phyloP scores from a whole-genome alignment of 2,329 filamentous ascomycete species.

The Aspergillus piperis region DNA sequence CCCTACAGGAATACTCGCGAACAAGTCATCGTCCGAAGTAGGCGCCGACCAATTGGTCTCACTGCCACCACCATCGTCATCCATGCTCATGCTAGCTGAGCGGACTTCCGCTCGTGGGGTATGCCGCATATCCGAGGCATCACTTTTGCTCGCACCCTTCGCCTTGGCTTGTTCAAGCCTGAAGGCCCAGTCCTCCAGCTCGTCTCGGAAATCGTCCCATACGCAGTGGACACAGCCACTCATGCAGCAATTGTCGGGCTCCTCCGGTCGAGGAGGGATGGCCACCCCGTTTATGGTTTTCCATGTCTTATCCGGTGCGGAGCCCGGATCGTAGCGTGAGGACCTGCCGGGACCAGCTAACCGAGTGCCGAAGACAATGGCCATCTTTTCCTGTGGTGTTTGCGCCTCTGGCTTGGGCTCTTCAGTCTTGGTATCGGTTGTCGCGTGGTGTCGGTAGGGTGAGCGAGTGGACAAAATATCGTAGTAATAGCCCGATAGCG shows the following conservation, averaged over 20 bases:
- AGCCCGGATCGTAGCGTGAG: slow-evolving; percentile 56
- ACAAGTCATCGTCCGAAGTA: slow-evolving; percentile 61
- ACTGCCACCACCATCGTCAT: slow-evolving; percentile 77
- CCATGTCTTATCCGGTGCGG: slow-evolving; percentile 60
- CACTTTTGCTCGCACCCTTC: slow-evolving; percentile 28
- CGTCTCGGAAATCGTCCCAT: slow-evolving; percentile 88
- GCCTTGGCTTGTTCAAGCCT: slow-evolving; percentile 63
- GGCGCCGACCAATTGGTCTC: slow-evolving; percentile 64
- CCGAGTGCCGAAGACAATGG: slow-evolving; percentile 79
- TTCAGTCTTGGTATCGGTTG: slow-evolving; percentile 20
- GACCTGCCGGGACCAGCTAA: slow-evolving; percentile 71
- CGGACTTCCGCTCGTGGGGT: slow-evolving; percentile 44
- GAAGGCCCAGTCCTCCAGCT: slow-evolving; percentile 83
- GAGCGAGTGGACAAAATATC: slow-evolving; percentile 41
- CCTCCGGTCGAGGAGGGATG: slow-evolving; percentile 79
- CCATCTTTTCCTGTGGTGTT: slow-evolving; percentile 52
- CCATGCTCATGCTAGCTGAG: slow-evolving; percentile 64
- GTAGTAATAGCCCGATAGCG: slow-evolving; percentile 47
- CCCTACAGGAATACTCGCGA: slow-evolving; percentile 80
- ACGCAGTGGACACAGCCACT: slow-evolving; percentile 97
- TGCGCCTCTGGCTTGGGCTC: slow-evolving; percentile 23
- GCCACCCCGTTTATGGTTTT: slow-evolving; percentile 70
- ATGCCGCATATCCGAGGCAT: slow-evolving; percentile 33
- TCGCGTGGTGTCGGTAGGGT: slow-evolving; percentile 24
- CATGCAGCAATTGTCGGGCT: slow-evolving; percentile 99